These are phyloP conservation scores for Aspergillus diversus DNA, from an alignment of 495 filamentous ascomycete species.

Conservation along the genomic window DNA sequence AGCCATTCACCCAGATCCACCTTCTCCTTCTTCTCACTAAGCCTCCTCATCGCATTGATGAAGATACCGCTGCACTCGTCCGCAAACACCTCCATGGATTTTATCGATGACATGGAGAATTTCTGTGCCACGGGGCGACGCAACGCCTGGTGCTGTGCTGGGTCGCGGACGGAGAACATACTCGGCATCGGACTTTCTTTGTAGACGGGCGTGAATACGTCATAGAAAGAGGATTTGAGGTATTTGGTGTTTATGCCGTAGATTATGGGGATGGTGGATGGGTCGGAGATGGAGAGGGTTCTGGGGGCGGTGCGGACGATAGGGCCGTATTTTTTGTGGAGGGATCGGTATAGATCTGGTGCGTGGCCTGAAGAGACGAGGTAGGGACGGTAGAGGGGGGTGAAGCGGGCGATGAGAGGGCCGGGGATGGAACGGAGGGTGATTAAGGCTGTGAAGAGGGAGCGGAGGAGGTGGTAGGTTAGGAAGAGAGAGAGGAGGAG, in stretches of 20 bases:
- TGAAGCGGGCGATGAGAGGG: not conserved
- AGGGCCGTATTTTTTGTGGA: not conserved
- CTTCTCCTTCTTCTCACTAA: slow-evolving; percentile 19
- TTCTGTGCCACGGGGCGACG: slow-evolving; percentile 37
- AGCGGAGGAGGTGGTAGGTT: not conserved
- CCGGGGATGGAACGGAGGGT: not conserved
- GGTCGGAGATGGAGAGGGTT: slow-evolving; percentile 40
- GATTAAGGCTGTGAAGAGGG: not conserved
- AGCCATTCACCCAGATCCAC: slow-evolving; percentile 48
- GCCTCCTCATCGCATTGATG: slow-evolving; percentile 23
- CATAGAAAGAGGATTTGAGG: slow-evolving; percentile 46
- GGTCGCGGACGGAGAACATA: slow-evolving; percentile 37
- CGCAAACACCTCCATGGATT: slow-evolving; percentile 38
- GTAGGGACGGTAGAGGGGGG: slow-evolving; percentile 35
- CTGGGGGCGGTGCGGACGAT: not conserved
- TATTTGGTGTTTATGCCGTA: slow-evolving; percentile 37
- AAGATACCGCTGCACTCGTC: slow-evolving; percentile 39
- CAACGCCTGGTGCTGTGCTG: slow-evolving; percentile 30
- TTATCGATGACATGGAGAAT: slow-evolving; percentile 37
- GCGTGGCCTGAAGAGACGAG: not conserved
- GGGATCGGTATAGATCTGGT: not conserved
- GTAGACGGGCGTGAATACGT: slow-evolving; percentile 39
- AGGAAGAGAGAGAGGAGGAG: not conserved
- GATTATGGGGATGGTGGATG: slow-evolving; percentile 39
- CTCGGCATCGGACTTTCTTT: slow-evolving; percentile 35